A percentile compares a stretch with the other conserved stretches of the same genome.
These are phyloP conservation scores for Drechslerella stenobrocha DNA, from an alignment of 2,329 filamentous ascomycete species.

Conservation along the genomic window DNA sequence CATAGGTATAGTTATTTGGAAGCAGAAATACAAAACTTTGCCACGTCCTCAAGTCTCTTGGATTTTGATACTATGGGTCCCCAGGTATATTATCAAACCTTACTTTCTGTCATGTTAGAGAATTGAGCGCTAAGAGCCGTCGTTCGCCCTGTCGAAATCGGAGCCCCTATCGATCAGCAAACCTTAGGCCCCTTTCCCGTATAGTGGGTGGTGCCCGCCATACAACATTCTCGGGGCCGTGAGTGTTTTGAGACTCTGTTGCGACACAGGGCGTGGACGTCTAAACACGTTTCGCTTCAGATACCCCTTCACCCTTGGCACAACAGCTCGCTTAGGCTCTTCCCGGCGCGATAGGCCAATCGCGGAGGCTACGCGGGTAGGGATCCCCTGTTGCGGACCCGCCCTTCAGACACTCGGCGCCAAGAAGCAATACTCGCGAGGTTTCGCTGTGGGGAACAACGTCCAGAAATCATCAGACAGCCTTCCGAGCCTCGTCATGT, in stretches of 20 bases:
- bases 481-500: slow-evolving; percentile 1
- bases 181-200: neutral
- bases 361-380: neutral
- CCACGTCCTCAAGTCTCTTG: no score
- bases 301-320: slow-evolving; percentile 37
- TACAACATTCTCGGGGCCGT: slow-evolving; percentile 36
- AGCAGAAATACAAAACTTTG: no score
- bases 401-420: slow-evolving; percentile 32
- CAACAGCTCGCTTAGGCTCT: slow-evolving; percentile 38
- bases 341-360: slow-evolving; percentile 20
- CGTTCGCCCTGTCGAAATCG: no score
- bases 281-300: slow-evolving; percentile 49
- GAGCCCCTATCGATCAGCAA: neutral
- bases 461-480: slow-evolving; percentile 23
- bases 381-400: slow-evolving; percentile 10
- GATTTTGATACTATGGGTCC: no score
- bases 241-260: slow-evolving; percentile 34
- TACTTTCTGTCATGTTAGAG: no score
- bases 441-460: slow-evolving; percentile 39
- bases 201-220: neutral
- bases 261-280: slow-evolving; percentile 36
- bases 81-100: no score
- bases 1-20: no score
- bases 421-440: slow-evolving; percentile 37
- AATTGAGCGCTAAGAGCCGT: no score